Percentiles rank a stretch among this genome's conserved stretches.
Evolutionary conservation across 164 flowering plant species (phyloP).

Genomic region (Magnolia officinalis): DNA sequence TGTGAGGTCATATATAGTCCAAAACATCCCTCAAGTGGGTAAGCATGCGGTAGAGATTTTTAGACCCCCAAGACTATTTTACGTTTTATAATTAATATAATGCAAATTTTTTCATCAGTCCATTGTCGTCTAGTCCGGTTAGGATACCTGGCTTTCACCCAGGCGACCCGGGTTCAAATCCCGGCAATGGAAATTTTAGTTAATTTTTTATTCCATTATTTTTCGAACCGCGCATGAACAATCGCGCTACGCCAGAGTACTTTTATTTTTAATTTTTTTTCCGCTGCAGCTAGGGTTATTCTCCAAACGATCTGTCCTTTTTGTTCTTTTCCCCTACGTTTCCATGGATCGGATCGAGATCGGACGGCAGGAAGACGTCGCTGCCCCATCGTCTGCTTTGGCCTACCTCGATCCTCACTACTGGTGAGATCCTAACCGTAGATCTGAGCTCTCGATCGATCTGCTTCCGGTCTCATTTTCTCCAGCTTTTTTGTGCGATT

Average conservation of each 20-base stretch:
- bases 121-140: slow-evolving; percentile 17
- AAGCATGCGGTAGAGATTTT: no score
- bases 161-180: slow-evolving; percentile 19
- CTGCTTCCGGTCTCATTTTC: neutral
- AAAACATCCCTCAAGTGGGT: no score
- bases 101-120: neutral
- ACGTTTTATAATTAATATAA: no score
- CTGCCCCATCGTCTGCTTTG: slow-evolving; percentile 39
- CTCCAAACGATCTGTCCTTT: neutral
- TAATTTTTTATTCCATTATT: no score
- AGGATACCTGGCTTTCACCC: slow-evolving; percentile 17
- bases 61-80: no score
- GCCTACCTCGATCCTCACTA: slow-evolving; percentile 62
- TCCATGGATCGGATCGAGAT: slow-evolving; percentile 5
- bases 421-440: slow-evolving; percentile 35
- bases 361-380: slow-evolving; percentile 11
- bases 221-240: no score
- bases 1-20: no score
- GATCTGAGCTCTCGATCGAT: neutral
- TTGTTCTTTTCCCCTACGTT: neutral
- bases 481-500: neutral
- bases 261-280: no score
- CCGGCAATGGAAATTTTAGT: slow-evolving; percentile 9
- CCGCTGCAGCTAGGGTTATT: no score
- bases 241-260: no score